Conservation (phyloP, 2,329 filamentous ascomycete genomes). For the Ascochyta pisi region DNA sequence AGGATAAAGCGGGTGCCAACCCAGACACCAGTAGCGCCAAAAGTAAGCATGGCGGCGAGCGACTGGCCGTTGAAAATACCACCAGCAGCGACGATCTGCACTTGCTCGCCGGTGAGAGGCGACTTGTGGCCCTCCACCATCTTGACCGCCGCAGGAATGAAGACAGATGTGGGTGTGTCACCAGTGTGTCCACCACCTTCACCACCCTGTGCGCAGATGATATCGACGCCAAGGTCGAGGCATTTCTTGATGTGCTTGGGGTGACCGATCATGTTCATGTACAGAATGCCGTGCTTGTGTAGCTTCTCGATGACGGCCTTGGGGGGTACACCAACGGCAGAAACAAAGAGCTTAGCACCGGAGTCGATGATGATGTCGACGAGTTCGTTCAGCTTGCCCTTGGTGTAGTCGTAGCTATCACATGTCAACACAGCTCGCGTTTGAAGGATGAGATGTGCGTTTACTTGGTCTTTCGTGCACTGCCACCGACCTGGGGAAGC, state of each 20-base stretch:
- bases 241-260: slow-evolving; percentile 99
- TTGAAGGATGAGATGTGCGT: slow-evolving; percentile 8
- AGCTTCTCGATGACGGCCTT: slow-evolving; percentile 87
- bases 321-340: slow-evolving; percentile 91
- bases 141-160: slow-evolving; percentile 91
- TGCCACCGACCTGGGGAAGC: slow-evolving; percentile 92
- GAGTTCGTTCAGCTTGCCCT: slow-evolving; percentile 93
- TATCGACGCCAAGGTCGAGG: slow-evolving; percentile 84
- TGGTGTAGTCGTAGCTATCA: slow-evolving; percentile 96
- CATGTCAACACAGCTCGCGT: background rate
- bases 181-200: slow-evolving; percentile 97
- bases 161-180: slow-evolving; percentile 86
- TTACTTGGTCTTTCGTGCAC: slow-evolving; percentile 91
- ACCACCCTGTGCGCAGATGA: slow-evolving; percentile 98
- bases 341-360: slow-evolving; percentile 92
- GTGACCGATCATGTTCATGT: slow-evolving; percentile 99
- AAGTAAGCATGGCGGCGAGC: slow-evolving; percentile 87
- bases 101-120: slow-evolving; percentile 83
- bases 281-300: slow-evolving; percentile 84
- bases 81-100: slow-evolving; percentile 92
- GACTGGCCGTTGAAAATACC: slow-evolving; percentile 93
- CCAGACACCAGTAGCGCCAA: slow-evolving; percentile 93
- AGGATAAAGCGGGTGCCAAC: slow-evolving; percentile 96
- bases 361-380: slow-evolving; percentile 92
- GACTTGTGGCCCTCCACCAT: slow-evolving; percentile 81